phyloP scores from a whole-genome alignment of 441 rosid genomes.

The Brassica balearica region DNA sequence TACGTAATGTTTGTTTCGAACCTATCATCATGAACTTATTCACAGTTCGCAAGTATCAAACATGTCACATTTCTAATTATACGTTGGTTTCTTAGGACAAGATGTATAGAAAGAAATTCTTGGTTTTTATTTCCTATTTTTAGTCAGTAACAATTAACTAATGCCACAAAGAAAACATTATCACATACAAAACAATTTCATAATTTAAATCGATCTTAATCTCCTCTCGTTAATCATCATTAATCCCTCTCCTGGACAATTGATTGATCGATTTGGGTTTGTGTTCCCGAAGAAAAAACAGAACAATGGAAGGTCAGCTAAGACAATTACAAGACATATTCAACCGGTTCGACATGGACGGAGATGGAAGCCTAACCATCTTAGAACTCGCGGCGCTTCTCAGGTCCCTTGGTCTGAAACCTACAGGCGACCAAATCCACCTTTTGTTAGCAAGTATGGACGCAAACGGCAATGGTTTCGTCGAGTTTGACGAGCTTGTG shows the following conservation, averaged over 20 bases:
- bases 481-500: slow-evolving; percentile 71
- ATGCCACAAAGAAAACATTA: neutral
- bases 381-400: slow-evolving; percentile 77
- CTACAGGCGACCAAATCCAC: slow-evolving; percentile 66
- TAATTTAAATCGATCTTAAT: neutral
- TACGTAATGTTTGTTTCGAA: neutral
- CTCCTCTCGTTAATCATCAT: neutral
- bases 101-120: no score
- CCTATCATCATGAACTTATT: neutral
- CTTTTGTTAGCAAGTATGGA: slow-evolving; percentile 64
- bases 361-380: slow-evolving; percentile 72
- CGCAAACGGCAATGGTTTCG: slow-evolving; percentile 66
- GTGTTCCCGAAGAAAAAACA: neutral
- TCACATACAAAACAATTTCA: neutral
- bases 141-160: slow-evolving; percentile 19
- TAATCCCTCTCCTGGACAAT: neutral
- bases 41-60: neutral
- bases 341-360: slow-evolving; percentile 69
- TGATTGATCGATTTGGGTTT: neutral
- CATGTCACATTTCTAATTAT: neutral
- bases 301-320: slow-evolving; percentile 47
- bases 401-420: slow-evolving; percentile 69
- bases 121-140: slow-evolving; percentile 26
- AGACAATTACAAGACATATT: slow-evolving; percentile 66
- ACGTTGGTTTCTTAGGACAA: neutral